Evolutionary conservation across 2,329 filamentous ascomycete genomes (phyloP), one percentile per base, ranked within the genome.

Genomic region (Exserohilum turcica): DNA sequence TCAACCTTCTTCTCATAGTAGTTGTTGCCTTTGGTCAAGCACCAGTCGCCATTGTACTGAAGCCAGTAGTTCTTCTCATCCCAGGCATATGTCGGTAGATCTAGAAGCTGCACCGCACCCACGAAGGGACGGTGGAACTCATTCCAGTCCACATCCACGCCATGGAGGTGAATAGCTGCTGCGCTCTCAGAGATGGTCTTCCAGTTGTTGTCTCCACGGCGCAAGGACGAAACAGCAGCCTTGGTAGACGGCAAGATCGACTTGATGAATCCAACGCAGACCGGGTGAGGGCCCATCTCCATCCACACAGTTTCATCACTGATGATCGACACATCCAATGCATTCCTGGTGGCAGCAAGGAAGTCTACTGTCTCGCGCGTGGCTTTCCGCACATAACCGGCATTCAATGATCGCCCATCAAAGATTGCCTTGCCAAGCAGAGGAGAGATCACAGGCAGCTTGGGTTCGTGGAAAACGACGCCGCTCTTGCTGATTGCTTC

Each of bases 131-230:
- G 71, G 64, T 86, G 82, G 61, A 82, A 86, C 66, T 86, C 85
- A 40, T 80, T 79, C 85, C 86, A 90, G 60, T 84, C 75, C 24
- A 90, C 72, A 5, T 78, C 72, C 2, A 86, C 61, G 0, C 86
- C 86, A 1, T 74, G 76, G 1, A 29, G 28, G 16, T 44, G 31
- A 7, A 44, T 6, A n/a, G 29, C 29, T 35, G 29, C 42, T 15
- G 28, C 13, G 8, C 42, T 44, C 19, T 33, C 29, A 2, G 42
- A 29, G 7, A 44, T 44, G 1, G 42, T 44, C n/a, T 29, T 35
- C 42, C 42, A 44, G 42, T 44, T 44, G 31, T 44, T 44, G 13
- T 44, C 42, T 12, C 42, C 42, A 33, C 42, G 42, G 7, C 42
- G 42, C 5, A 44, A 18, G 0, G 42, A 44, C 5, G 29, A 18